Evolutionary conservation across 371 early-diverging fungal genomes (phyloP).

Genomic region (Mortierella sp.): DNA sequence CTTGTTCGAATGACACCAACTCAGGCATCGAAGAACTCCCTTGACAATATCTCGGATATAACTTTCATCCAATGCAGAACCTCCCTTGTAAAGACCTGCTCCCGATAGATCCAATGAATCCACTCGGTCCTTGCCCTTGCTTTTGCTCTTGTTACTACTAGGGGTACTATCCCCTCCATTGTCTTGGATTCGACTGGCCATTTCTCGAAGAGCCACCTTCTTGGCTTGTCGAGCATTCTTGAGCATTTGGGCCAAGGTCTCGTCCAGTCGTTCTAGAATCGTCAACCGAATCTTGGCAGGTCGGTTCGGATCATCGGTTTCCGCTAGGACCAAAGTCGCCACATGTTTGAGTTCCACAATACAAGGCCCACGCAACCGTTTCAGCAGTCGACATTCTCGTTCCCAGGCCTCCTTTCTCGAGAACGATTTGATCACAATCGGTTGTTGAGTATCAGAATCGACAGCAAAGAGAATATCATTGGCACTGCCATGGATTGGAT

Average conservation of each 20-base stretch:
- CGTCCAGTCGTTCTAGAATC: constrained; percentile 45
- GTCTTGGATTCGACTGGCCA: neutral
- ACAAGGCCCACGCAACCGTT: constrained; percentile 38
- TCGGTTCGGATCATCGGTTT: constrained; percentile 44
- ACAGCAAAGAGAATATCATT: constrained; percentile 47
- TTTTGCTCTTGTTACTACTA: neutral
- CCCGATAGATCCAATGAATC: constrained; percentile 23
- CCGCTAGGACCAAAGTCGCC: constrained; percentile 36
- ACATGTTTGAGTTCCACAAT: constrained; percentile 49
- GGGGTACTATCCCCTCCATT: neutral
- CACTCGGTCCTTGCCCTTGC: too few relatives aligned
- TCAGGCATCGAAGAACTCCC: constrained; percentile 41
- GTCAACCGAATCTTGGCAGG: constrained; percentile 43
- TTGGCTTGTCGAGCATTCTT: constrained; percentile 45
- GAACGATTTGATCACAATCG: constrained; percentile 49
- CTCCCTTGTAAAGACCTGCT: constrained; percentile 25
- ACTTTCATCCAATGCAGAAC: constrained; percentile 33
- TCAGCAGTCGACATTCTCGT: constrained; percentile 37
- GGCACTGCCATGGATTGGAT: constrained; percentile 32
- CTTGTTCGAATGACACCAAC: constrained; percentile 49
- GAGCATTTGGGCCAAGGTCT: constrained; percentile 48
- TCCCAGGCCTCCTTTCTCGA: constrained; percentile 43
- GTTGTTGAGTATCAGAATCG: constrained; percentile 46
- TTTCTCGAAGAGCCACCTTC: constrained; percentile 41
- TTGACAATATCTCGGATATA: constrained; percentile 45